Percentiles rank a stretch among this genome's conserved stretches.
These are phyloP conservation scores for Clavispora carvajalis DNA, from an alignment of 805 yeast species.

Conservation along the genomic window DNA sequence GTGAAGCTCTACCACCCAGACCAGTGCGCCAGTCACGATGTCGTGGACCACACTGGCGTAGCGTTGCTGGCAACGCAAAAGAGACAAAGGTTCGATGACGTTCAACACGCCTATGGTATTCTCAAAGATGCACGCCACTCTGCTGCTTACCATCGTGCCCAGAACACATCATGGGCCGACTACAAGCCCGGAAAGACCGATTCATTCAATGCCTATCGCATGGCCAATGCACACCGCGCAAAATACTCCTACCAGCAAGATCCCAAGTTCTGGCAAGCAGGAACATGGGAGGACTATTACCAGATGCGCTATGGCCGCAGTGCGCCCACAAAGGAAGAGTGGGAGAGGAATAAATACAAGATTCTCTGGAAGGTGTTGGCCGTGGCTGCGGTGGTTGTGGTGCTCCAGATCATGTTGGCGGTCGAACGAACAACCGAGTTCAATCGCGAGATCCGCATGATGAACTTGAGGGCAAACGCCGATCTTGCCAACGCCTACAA, in stretches of 20 bases:
- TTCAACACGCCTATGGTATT: conserved; percentile 36
- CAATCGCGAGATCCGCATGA: conserved; percentile 15
- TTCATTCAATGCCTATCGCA: conserved; percentile 30
- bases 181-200: conserved; percentile 18
- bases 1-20: conserved; percentile 88
- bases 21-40: conserved; percentile 23
- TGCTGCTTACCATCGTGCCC: conserved; percentile 24
- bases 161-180: conserved; percentile 24
- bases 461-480: conserved; percentile 25
- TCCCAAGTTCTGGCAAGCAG: conserved; percentile 55
- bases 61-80: conserved; percentile 29
- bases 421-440: conserved; percentile 33
- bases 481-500: conserved; percentile 24
- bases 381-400: conserved; percentile 30
- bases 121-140: conserved; percentile 51
- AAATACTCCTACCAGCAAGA: conserved; percentile 26
- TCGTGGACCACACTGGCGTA: conserved; percentile 24
- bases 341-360: conserved; percentile 39
- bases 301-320: conserved; percentile 31
- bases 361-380: conserved; percentile 38
- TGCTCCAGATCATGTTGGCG: conserved; percentile 38
- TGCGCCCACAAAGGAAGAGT: conserved; percentile 38
- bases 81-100: conserved; percentile 25
- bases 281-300: conserved; percentile 62
- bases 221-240: conserved; percentile 35